Percentiles rank a stretch among this genome's conserved stretches.
phyloP scores from a whole-genome alignment of 257 asterid genomes.

The Thymus mandschuricus region DNA sequence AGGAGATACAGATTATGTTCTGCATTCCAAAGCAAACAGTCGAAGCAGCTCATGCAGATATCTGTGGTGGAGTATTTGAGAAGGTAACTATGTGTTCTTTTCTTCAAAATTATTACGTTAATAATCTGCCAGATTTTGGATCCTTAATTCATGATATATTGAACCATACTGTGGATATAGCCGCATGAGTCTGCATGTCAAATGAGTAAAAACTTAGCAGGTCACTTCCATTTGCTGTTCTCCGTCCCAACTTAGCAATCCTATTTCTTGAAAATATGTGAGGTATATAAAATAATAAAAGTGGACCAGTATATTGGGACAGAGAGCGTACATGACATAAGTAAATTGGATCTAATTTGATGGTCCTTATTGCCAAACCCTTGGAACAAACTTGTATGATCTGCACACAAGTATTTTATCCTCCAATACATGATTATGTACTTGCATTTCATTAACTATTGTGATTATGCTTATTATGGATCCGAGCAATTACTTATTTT shows the following conservation, averaged over 20 bases:
- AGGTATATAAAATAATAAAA: no score
- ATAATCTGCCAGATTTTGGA: background rate
- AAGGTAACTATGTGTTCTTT: conserved; percentile 54
- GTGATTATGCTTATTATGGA: background rate
- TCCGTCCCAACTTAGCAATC: no score
- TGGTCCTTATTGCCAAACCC: background rate
- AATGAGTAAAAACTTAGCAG: background rate
- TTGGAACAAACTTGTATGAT: conserved; percentile 1
- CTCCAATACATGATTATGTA: background rate
- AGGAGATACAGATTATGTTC: conserved; percentile 85
- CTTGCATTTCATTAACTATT: background rate
- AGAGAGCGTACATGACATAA: background rate
- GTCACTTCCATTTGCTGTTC: background rate
- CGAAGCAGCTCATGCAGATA: conserved; percentile 88
- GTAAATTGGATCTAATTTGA: background rate
- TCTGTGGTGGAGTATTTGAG: conserved; percentile 93
- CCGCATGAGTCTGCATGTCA: background rate
- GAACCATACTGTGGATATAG: background rate
- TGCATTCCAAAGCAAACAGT: conserved; percentile 91
- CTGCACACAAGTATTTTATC: background rate
- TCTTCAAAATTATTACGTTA: background rate
- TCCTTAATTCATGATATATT: background rate
- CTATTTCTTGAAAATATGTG: no score
- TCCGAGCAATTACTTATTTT: conserved; percentile 5
- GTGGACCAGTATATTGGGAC: no score